These are phyloP conservation scores for Gautieria morchelliformis DNA, from an alignment of 768 basidiomycete species.

Conservation along the genomic window DNA sequence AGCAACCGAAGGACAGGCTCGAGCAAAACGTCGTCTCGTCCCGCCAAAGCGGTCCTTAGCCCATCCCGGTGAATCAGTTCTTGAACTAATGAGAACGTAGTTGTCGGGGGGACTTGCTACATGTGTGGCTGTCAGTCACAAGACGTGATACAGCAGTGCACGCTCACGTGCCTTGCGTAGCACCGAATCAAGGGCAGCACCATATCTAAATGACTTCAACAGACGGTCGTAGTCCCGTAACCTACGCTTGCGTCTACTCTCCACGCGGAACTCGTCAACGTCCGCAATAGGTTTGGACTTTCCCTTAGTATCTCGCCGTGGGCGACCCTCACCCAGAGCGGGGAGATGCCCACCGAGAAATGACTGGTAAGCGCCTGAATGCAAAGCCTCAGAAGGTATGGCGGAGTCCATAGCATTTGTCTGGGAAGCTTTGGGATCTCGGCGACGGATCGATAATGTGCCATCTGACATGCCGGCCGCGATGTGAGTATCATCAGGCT, in stretches of 20 bases:
- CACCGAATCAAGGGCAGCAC: conserved; percentile 87
- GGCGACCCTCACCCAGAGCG: conserved; percentile 35
- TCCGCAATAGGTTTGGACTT: conserved; percentile 47
- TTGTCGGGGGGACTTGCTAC: conserved; percentile 75
- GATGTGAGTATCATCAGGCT: conserved; percentile 97
- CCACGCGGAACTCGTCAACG: conserved; percentile 68
- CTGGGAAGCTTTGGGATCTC: conserved; percentile 70
- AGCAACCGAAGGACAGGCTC: conserved; percentile 87
- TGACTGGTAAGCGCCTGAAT: conserved; percentile 55
- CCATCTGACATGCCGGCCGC: conserved; percentile 98
- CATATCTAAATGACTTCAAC: conserved; percentile 89
- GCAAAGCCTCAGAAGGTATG: conserved; percentile 31
- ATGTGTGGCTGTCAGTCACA: background rate
- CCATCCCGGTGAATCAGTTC: conserved; percentile 91
- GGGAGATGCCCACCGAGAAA: conserved; percentile 48
- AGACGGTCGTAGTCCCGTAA: conserved; percentile 83
- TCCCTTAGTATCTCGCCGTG: conserved; percentile 33
- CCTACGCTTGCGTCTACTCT: conserved; percentile 57
- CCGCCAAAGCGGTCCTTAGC: conserved; percentile 72
- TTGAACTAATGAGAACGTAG: conserved; percentile 83
- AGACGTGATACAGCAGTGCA: background rate
- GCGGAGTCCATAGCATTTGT: conserved; percentile 22
- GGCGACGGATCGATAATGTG: conserved; percentile 89
- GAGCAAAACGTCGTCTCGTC: conserved; percentile 87
- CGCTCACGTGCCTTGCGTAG: conserved; percentile 56